A percentile compares a stretch with the other conserved stretches of the same genome.
Evolutionary conservation across 2,329 filamentous ascomycete genomes (phyloP).

Genomic region (Fusarium miscanthi): DNA sequence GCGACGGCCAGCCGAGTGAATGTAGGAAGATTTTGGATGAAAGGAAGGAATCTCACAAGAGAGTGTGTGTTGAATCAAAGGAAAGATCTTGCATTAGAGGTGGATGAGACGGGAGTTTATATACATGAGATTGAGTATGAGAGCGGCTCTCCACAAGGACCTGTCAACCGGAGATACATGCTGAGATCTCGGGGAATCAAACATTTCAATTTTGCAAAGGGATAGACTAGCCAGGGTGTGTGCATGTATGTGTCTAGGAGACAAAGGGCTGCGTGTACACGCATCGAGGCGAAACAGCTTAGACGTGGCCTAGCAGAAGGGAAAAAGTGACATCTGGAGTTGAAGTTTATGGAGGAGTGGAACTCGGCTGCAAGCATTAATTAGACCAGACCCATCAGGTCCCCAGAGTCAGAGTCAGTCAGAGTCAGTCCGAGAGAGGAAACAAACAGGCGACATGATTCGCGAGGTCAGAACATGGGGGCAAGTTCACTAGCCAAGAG

Average conservation of each 20-base stretch:
- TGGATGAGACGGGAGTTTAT: slow-evolving; percentile 20
- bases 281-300: slow-evolving; percentile 35
- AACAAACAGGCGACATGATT: slow-evolving; percentile 37
- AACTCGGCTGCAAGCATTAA: slow-evolving; percentile 10
- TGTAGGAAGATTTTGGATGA: slow-evolving; percentile 28
- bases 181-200: slow-evolving; percentile 28
- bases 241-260: slow-evolving; percentile 12
- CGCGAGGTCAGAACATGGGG: slow-evolving; percentile 31
- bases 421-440: slow-evolving; percentile 18
- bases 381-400: slow-evolving; percentile 15
- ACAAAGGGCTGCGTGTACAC: slow-evolving; percentile 33
- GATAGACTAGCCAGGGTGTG: slow-evolving; percentile 4
- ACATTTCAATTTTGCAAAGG: slow-evolving; percentile 13
- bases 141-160: slow-evolving; percentile 12
- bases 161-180: not conserved
- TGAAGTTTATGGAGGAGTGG: slow-evolving; percentile 21
- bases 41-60: slow-evolving; percentile 39
- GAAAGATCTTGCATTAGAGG: slow-evolving; percentile 13
- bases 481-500: slow-evolving; percentile 31
- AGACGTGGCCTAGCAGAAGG: slow-evolving; percentile 12
- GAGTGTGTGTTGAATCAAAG: slow-evolving; percentile 28
- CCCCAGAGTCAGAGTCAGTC: slow-evolving; percentile 30
- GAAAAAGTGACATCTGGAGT: slow-evolving; percentile 27
- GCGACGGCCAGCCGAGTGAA: slow-evolving; percentile 45
- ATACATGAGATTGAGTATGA: slow-evolving; percentile 1